phyloP scores from a whole-genome alignment of 169 alveolate genomes.

The Sarcocystis neurona region DNA sequence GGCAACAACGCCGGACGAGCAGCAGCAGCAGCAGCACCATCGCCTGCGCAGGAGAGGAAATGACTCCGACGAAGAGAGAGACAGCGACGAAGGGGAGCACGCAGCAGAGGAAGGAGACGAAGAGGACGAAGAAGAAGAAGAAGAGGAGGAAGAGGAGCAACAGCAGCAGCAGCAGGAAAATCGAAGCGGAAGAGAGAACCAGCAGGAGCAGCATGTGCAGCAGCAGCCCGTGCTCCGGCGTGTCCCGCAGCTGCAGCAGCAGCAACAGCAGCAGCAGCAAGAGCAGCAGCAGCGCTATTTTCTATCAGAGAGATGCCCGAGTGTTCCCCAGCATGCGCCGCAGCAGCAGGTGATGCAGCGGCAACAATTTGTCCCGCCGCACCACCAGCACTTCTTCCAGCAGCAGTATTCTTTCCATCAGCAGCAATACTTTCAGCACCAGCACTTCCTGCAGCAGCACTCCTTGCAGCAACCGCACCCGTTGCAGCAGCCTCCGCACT shows the following conservation, averaged over 20 bases:
- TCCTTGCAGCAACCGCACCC: background rate
- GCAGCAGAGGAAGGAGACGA: background rate
- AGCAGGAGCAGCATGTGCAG: constrained; percentile 1
- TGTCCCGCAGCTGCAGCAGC: background rate
- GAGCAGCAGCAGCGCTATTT: background rate
- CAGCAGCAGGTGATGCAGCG: constrained; percentile 15
- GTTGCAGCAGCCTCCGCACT: background rate
- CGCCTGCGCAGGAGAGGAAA: no score
- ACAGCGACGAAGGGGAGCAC: background rate
- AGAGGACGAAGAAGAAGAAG: no score
- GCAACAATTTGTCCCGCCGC: background rate
- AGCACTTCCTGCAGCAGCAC: background rate
- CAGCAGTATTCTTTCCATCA: background rate
- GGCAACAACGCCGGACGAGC: no score
- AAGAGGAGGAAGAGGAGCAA: constrained; percentile 22
- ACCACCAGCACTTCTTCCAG: background rate
- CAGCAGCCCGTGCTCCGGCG: background rate
- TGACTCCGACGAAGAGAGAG: no score
- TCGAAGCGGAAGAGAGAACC: background rate
- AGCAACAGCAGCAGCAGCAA: constrained; percentile 12
- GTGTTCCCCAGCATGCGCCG: no score
- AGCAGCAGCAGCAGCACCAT: no score
- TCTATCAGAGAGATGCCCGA: background rate
- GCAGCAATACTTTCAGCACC: background rate
- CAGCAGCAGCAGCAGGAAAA: constrained; percentile 3